These are phyloP conservation scores for Stachybotrys chartarum DNA, from an alignment of 2,329 filamentous ascomycete species.

Conservation along the genomic window DNA sequence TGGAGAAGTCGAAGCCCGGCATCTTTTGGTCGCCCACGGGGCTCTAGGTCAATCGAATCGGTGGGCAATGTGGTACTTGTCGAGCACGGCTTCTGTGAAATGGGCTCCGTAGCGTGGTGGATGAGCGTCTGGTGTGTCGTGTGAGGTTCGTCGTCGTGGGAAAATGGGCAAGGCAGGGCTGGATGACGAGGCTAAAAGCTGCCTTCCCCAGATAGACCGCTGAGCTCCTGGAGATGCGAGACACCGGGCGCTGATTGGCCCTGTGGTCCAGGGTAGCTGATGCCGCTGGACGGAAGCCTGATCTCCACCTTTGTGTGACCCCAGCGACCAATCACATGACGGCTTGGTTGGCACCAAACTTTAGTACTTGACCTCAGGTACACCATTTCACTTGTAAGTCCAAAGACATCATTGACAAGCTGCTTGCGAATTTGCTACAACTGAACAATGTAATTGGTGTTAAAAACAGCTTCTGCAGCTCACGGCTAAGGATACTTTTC, in stretches of 20 bases:
- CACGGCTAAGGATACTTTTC: too few species aligned
- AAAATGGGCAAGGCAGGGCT: slow-evolving; percentile 24
- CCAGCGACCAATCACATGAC: slow-evolving; percentile 18
- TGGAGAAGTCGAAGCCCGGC: slow-evolving; percentile 98
- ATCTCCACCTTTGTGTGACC: too few species aligned
- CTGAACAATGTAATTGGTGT: too few species aligned
- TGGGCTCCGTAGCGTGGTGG: slow-evolving; percentile 1
- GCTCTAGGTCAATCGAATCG: not conserved
- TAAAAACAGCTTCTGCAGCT: too few species aligned
- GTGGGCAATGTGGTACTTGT: too few species aligned
- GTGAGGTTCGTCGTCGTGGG: slow-evolving; percentile 8
- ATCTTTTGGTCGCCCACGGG: slow-evolving; percentile 47
- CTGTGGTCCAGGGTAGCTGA: not conserved
- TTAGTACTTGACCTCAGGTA: too few species aligned
- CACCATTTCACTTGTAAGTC: too few species aligned
- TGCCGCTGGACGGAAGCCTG: slow-evolving; percentile 3
- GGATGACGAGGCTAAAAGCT: slow-evolving; percentile 51
- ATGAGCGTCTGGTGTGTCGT: slow-evolving; percentile 13
- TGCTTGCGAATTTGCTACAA: too few species aligned
- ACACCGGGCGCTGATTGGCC: slow-evolving; percentile 17
- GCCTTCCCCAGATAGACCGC: slow-evolving; percentile 28
- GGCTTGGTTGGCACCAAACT: slow-evolving; percentile 4
- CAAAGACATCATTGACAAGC: too few species aligned
- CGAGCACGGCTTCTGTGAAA: not conserved
- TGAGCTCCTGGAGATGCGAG: slow-evolving; percentile 10